Evolutionary conservation across 495 filamentous ascomycete genomes (phyloP).

Genomic region (Hypomontagnella submonticulosa): DNA sequence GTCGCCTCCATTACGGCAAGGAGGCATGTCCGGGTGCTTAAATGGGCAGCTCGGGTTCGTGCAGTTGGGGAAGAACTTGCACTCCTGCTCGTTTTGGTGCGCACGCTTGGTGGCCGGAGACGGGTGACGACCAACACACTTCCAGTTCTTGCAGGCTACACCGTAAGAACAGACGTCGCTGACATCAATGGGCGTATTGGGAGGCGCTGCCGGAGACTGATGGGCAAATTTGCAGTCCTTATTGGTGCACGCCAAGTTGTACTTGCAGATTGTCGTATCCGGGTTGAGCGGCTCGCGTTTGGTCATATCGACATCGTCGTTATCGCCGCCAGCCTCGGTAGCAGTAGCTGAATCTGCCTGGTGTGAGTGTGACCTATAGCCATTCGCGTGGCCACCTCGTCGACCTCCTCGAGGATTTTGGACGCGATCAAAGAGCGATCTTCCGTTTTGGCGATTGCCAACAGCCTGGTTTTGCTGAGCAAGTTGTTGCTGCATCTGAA

Average conservation of each 20-base stretch:
- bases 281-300: constrained; percentile 61
- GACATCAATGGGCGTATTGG: constrained; percentile 78
- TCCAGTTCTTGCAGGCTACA: constrained; percentile 91
- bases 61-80: constrained; percentile 96
- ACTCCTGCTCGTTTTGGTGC: constrained; percentile 85
- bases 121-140: constrained; percentile 91
- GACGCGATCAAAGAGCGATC: constrained; percentile 83
- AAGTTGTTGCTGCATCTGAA: constrained; percentile 70
- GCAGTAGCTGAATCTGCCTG: constrained; percentile 41
- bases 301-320: constrained; percentile 64
- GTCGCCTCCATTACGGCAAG: constrained; percentile 93
- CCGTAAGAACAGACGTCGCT: constrained; percentile 85
- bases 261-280: constrained; percentile 80
- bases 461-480: constrained; percentile 57
- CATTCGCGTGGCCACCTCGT: constrained; percentile 52
- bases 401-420: constrained; percentile 56
- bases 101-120: constrained; percentile 83
- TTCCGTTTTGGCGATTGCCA: constrained; percentile 58
- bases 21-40: constrained; percentile 79
- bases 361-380: constrained; percentile 42
- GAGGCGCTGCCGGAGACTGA: constrained; percentile 89
- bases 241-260: constrained; percentile 87
- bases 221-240: constrained; percentile 92
- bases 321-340: constrained; percentile 44
- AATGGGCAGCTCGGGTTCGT: constrained; percentile 87